Evolutionary conservation across 805 yeast species (phyloP).

Genomic region (Metschnikowia lochheadii): DNA sequence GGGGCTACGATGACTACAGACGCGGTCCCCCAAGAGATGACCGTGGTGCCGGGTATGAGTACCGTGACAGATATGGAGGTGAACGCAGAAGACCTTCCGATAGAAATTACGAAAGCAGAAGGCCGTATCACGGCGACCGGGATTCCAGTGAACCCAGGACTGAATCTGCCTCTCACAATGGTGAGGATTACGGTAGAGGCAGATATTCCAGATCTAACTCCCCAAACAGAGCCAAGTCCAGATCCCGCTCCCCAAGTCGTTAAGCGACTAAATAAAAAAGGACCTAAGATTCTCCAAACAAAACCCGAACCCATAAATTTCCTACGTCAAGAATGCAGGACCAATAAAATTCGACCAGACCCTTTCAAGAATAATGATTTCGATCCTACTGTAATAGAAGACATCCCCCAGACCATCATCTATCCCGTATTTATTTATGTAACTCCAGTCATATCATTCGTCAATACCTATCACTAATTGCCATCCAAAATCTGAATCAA

Average conservation of each 20-base stretch:
- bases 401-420: neutral
- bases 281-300: neutral
- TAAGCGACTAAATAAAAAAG: conserved; percentile 8
- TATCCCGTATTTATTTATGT: neutral
- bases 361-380: neutral
- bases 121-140: conserved; percentile 11
- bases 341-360: neutral
- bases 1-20: conserved; percentile 20
- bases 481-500: neutral
- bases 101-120: conserved; percentile 11
- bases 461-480: neutral
- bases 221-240: conserved; percentile 31
- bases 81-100: conserved; percentile 13
- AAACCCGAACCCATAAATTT: neutral
- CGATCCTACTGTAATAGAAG: conserved; percentile 1
- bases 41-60: conserved; percentile 19
- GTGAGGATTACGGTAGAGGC: conserved; percentile 19
- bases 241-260: conserved; percentile 34
- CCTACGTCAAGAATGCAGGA: neutral
- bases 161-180: conserved; percentile 5
- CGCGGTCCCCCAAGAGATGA: conserved; percentile 15
- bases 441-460: neutral
- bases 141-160: conserved; percentile 15
- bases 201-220: conserved; percentile 33
- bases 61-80: conserved; percentile 17